Evolutionary conservation across 306 rosid genomes (phyloP).

Genomic region (Casuarina glauca): DNA sequence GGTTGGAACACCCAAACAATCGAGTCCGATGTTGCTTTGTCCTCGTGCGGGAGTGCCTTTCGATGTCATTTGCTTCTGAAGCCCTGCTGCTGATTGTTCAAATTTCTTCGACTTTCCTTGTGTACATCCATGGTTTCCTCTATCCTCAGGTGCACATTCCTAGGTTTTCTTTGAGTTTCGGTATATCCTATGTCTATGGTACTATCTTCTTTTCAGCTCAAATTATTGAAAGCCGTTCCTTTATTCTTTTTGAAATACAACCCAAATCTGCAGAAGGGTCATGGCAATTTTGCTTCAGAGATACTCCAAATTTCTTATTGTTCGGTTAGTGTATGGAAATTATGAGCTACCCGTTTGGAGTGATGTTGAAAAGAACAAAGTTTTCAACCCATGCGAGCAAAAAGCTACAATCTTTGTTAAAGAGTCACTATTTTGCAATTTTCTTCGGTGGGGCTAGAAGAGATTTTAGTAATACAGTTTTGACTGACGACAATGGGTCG

Average conservation of each 20-base stretch:
- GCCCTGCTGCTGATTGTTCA: not conserved
- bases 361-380: conserved; percentile 49
- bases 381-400: conserved; percentile 27
- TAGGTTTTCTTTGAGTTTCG: not conserved
- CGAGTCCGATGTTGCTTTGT: no score
- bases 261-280: conserved; percentile 4
- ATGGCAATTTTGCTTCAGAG: not conserved
- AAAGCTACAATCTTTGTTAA: conserved; percentile 39
- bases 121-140: not conserved
- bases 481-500: conserved; percentile 24
- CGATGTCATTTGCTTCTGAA: not conserved
- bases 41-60: no score
- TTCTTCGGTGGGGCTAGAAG: conserved; percentile 39
- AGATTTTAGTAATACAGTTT: conserved; percentile 11
- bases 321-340: conserved; percentile 1
- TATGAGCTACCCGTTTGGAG: not conserved
- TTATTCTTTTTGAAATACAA: not conserved
- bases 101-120: not conserved
- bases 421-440: conserved; percentile 38
- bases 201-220: not conserved
- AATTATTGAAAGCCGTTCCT: not conserved
- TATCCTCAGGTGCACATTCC: not conserved
- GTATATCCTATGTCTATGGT: not conserved
- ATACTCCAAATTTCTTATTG: not conserved
- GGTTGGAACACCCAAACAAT: no score